These are phyloP conservation scores for Populus tremula DNA, from an alignment of 345 rosid genomes.

Conservation along the genomic window DNA sequence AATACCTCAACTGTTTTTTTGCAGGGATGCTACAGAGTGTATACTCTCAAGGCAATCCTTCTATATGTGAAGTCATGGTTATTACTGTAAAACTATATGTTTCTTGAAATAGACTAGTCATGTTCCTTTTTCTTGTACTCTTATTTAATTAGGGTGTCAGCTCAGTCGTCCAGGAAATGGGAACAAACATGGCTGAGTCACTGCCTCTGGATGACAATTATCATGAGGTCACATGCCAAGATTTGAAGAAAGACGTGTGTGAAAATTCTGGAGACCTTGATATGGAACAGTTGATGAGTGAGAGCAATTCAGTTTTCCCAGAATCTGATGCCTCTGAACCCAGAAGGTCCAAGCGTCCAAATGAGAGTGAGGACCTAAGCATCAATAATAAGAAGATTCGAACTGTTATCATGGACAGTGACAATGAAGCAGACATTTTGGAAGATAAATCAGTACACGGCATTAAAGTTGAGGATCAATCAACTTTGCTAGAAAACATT, in stretches of 20 bases:
- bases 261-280: conserved; percentile 26
- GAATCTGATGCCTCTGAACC: conserved; percentile 33
- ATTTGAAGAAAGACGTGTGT: conserved; percentile 27
- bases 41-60: not conserved
- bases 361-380: conserved; percentile 38
- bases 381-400: conserved; percentile 44
- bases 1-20: not conserved
- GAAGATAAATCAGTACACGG: conserved; percentile 22
- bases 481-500: conserved; percentile 24
- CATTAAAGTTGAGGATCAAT: conserved; percentile 30
- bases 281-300: conserved; percentile 24
- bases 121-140: conserved; percentile 13
- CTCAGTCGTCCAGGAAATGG: conserved; percentile 26
- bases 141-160: conserved; percentile 22
- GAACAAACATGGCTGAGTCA: conserved; percentile 32
- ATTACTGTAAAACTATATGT: not conserved
- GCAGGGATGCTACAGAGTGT: not conserved
- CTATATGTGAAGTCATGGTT: not conserved
- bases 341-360: conserved; percentile 39
- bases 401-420: conserved; percentile 35
- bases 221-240: conserved; percentile 20
- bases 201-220: conserved; percentile 19
- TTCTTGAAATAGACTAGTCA: not conserved
- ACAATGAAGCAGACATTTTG: conserved; percentile 42
- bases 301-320: conserved; percentile 29